Percentiles rank a stretch among this genome's conserved stretches.
Conservation (phyloP, 2,329 filamentous ascomycete genomes). For the Xylariaceae sp. region DNA sequence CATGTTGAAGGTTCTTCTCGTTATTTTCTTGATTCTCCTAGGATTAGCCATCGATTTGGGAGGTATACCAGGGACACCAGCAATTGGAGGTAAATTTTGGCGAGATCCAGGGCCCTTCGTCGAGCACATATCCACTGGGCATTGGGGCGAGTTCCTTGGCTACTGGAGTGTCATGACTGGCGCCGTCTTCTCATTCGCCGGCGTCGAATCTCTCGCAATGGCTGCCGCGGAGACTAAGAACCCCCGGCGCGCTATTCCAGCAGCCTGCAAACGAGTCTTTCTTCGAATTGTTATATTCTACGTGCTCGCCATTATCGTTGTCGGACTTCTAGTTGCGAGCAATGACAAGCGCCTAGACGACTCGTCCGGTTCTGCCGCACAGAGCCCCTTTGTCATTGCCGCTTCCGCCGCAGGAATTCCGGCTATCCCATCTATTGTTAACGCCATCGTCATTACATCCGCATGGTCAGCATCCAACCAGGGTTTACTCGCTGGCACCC, state of each 20-base stretch:
- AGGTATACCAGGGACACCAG: conserved; percentile 53
- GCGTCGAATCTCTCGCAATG: conserved; percentile 50
- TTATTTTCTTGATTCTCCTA: conserved; percentile 59
- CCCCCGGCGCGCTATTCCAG: conserved; percentile 44
- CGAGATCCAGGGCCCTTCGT: conserved; percentile 63
- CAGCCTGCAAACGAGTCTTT: conserved; percentile 56
- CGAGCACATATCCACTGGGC: conserved; percentile 56
- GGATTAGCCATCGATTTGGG: conserved; percentile 60
- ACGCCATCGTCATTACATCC: conserved; percentile 70
- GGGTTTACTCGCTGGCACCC: conserved; percentile 55
- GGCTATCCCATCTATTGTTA: conserved; percentile 67
- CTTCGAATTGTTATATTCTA: conserved; percentile 55
- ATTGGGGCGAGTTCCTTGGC: conserved; percentile 59
- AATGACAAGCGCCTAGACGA: conserved; percentile 47
- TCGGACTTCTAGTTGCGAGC: conserved; percentile 57
- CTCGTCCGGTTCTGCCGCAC: conserved; percentile 44
- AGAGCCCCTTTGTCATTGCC: conserved; percentile 67
- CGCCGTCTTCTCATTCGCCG: conserved; percentile 45
- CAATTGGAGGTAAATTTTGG: conserved; percentile 68
- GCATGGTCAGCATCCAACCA: conserved; percentile 68
- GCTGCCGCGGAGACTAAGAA: conserved; percentile 45
- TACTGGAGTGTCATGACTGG: conserved; percentile 50
- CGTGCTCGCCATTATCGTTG: conserved; percentile 50
- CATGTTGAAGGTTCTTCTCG: conserved; percentile 55
- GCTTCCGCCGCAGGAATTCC: conserved; percentile 62